phyloP scores from a whole-genome alignment of 306 rosid species.

The Cyamopsis tetragonoloba region DNA sequence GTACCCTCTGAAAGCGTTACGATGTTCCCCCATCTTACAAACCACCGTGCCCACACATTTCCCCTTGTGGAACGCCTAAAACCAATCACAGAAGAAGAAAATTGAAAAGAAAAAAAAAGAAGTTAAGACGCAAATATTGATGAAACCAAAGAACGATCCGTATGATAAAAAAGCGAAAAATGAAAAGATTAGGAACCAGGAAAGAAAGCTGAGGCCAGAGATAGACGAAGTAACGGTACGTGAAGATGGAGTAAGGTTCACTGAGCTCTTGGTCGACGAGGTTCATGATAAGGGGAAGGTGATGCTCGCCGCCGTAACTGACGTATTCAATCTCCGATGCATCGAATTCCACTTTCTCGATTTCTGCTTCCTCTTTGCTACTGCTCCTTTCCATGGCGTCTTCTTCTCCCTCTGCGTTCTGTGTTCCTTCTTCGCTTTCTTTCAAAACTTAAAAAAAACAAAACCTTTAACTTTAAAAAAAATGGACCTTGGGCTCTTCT shows the following conservation, averaged over 20 bases:
- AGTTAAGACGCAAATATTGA: not conserved
- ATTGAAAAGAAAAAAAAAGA: too few relatives aligned
- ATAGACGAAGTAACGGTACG: constrained; percentile 92
- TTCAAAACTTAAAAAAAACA: not conserved
- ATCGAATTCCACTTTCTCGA: constrained; percentile 36
- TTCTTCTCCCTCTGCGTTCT: not conserved
- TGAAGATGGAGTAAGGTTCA: constrained; percentile 97
- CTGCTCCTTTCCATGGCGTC: constrained; percentile 25
- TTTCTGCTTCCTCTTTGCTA: constrained; percentile 32
- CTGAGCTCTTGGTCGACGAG: constrained; percentile 92
- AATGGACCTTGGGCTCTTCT: not conserved
- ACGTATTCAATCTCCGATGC: constrained; percentile 70
- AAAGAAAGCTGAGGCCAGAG: constrained; percentile 96
- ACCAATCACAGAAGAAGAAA: not conserved
- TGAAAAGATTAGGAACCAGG: constrained; percentile 41
- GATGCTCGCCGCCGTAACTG: constrained; percentile 85
- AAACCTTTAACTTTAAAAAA: not conserved
- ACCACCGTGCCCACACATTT: constrained; percentile 94
- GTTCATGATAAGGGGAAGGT: constrained; percentile 81
- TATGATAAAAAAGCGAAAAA: not conserved
- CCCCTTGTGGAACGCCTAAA: constrained; percentile 81
- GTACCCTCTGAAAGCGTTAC: constrained; percentile 82
- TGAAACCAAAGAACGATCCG: not conserved
- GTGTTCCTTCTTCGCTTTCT: not conserved
- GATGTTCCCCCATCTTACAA: constrained; percentile 97